Base-by-base conservation (phyloP, 768 basidiomycete genomes). In the Suillus bovinus region DNA sequence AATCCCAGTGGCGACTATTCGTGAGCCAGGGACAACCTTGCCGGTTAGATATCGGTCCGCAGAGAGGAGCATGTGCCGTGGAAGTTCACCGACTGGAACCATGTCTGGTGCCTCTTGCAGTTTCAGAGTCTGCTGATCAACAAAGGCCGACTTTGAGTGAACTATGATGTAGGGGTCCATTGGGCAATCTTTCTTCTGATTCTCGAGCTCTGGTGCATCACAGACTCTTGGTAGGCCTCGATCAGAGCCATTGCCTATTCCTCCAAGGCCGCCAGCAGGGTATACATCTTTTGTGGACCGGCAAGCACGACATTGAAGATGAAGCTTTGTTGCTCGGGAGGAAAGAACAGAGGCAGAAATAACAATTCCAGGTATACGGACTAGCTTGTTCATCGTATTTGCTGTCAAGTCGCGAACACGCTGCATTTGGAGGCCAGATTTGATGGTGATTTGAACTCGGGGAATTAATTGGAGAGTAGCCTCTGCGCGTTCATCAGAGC, bases 41-140 rank as follows among this genome's bases (percentile, higher is more conserved):
- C 93, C 94, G 0, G 96, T 94, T 59, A 99, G 80, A 70, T 94
- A 89, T 74, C 96, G 81, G 74, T 99, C 97, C 5, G 87, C 87
- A 33, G 93, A 96, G 29, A 99, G 80, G 57, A 96, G 82, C 84
- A 99, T 94, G 72, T 99, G 97, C 55, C 96, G 79, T 10, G 97
- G 97, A 46, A 99, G 80, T 72, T 99, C 97, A 82, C 97, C 97
- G 29, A 99, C 96, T 0, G 97, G 97, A 1, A 99, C 97, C 94
- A 98, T 97, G 74, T 99, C 97, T 0, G 97, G 97, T 20, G 96
- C 96, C 76, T 99, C 97, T 76, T 99, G 97, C 14, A 99, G 84
- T 74, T 99, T 99, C 68, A 99, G 82, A 13, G 86, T 91, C 76
- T 99, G 97, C 68, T 97, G 95, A 72, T 99, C 97, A 9, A 95